phyloP scores from a whole-genome alignment of 1,284 basidiomycete species.

The Naganishia cerealis region DNA sequence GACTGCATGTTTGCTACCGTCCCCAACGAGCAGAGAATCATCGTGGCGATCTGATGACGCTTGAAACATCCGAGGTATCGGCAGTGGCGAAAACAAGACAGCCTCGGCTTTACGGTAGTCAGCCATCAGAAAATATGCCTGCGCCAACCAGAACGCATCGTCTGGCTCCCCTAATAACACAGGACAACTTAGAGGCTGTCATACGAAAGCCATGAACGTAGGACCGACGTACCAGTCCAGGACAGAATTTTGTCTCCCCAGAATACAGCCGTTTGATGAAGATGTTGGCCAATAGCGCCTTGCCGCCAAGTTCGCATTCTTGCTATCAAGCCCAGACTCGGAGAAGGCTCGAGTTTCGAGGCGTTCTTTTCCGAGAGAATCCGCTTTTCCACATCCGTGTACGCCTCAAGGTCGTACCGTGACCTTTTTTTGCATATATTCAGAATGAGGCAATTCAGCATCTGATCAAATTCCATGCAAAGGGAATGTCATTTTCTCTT shows the following conservation, averaged over 20 bases:
- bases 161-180: slow-evolving; percentile 74
- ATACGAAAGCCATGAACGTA: slow-evolving; percentile 11
- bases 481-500: background rate
- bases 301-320: slow-evolving; percentile 96
- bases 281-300: slow-evolving; percentile 95
- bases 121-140: slow-evolving; percentile 91
- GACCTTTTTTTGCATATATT: too few species aligned
- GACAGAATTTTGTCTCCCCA: slow-evolving; percentile 96
- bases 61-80: slow-evolving; percentile 58
- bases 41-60: slow-evolving; percentile 40
- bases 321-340: slow-evolving; percentile 77
- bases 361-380: background rate
- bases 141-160: slow-evolving; percentile 98
- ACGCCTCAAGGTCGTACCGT: too few species aligned
- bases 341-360: slow-evolving; percentile 40
- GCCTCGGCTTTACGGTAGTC: slow-evolving; percentile 92
- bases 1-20: background rate
- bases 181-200: slow-evolving; percentile 17
- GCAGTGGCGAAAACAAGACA: slow-evolving; percentile 72
- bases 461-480: background rate
- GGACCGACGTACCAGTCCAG: slow-evolving; percentile 78
- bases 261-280: slow-evolving; percentile 95
- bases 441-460: too few species aligned
- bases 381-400: too few species aligned
- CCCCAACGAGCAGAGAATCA: background rate